Evolutionary conservation across 1,284 basidiomycete species (phyloP).

Genomic region (Waitea zeae): DNA sequence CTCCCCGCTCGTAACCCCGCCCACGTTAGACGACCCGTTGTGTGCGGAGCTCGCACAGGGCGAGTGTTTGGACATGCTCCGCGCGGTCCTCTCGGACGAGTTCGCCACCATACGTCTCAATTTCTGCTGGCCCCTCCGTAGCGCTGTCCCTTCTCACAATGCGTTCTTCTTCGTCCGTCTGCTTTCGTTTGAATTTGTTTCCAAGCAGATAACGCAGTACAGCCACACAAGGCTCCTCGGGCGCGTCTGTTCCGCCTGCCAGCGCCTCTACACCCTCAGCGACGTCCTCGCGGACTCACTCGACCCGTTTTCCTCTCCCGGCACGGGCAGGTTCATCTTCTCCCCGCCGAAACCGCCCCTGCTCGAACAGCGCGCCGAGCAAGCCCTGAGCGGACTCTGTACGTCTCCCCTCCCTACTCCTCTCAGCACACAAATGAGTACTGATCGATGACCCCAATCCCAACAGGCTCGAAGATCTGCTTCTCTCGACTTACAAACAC

Average conservation of each 20-base stretch:
- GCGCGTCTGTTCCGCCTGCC: not conserved
- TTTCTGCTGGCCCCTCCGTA: no score
- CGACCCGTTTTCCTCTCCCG: no score
- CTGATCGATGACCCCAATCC: not conserved
- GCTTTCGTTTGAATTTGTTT: not conserved
- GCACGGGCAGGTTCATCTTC: not conserved
- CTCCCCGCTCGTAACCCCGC: constrained; percentile 45
- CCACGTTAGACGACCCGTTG: constrained; percentile 33
- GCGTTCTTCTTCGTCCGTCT: no score
- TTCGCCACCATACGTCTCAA: constrained; percentile 40
- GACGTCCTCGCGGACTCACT: not conserved
- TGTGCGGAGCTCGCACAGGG: constrained; percentile 58
- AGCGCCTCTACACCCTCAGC: not conserved
- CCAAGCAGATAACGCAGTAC: not conserved
- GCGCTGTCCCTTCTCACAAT: no score
- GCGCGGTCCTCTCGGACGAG: constrained; percentile 49
- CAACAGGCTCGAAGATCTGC: not conserved
- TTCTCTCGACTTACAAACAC: not conserved
- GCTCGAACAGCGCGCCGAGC: not conserved
- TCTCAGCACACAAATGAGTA: no score
- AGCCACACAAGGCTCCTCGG: not conserved
- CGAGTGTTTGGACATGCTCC: constrained; percentile 54
- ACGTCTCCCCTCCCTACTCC: not conserved
- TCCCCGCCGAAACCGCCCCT: not conserved
- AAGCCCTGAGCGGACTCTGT: not conserved